phyloP scores from a whole-genome alignment of 306 rosid genomes.

The Prunus padus region DNA sequence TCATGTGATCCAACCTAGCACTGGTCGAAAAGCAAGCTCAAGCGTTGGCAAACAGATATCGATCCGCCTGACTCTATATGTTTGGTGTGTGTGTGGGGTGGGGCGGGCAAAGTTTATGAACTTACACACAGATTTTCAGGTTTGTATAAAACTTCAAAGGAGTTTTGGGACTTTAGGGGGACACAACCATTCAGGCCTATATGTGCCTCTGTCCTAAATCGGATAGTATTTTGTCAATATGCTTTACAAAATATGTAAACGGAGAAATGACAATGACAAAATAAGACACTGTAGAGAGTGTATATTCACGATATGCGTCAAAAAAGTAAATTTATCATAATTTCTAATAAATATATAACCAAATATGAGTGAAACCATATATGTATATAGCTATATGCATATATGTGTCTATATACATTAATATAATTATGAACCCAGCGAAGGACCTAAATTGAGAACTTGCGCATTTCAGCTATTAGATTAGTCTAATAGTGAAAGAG shows the following conservation, averaged over 20 bases:
- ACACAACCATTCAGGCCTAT: too few relatives aligned
- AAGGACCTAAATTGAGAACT: neutral
- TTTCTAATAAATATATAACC: constrained; percentile 18
- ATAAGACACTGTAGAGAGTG: constrained; percentile 5
- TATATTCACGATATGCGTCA: neutral
- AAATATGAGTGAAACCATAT: constrained; percentile 4
- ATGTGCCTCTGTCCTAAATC: neutral
- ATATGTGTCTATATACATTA: neutral
- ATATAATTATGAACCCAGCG: neutral
- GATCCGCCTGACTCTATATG: neutral
- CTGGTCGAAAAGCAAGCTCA: neutral
- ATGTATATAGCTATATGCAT: constrained; percentile 1
- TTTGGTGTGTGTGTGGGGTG: fast-evolving
- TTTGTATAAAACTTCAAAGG: too few relatives aligned
- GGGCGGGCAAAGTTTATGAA: too few relatives aligned
- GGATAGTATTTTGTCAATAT: neutral
- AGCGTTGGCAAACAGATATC: neutral
- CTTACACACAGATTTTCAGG: too few relatives aligned
- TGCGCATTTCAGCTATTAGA: too few relatives aligned
- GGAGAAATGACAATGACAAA: neutral
- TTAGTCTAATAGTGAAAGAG: neutral
- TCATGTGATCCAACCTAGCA: neutral
- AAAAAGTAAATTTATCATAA: neutral
- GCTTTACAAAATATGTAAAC: neutral
- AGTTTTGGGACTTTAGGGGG: too few relatives aligned